Evolutionary conservation across 148 eudicot genomes (phyloP).

Genomic region (Fagopyrum esculentum): DNA sequence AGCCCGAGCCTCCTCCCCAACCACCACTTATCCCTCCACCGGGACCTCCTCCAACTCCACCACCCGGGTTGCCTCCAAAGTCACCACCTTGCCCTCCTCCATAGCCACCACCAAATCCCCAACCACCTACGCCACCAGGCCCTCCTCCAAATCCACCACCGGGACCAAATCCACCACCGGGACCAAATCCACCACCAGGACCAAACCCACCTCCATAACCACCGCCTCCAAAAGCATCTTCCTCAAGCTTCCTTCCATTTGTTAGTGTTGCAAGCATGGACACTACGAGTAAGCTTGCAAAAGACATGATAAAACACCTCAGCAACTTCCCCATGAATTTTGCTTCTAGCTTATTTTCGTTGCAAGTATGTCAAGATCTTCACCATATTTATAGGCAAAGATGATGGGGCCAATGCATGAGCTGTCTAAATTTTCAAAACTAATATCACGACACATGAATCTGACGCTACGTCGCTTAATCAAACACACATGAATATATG

Average conservation of each 20-base stretch:
- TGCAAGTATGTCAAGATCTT: not conserved
- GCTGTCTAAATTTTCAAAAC: not conserved
- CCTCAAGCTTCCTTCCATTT: not conserved
- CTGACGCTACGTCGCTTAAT: not conserved
- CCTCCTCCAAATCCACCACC: not conserved
- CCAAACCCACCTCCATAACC: not conserved
- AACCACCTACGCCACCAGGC: not conserved
- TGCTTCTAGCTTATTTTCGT: not conserved
- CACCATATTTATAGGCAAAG: slow-evolving; percentile 7
- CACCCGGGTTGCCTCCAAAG: not conserved
- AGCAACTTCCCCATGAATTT: slow-evolving; percentile 1
- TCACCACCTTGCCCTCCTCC: not conserved
- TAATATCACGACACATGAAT: not conserved
- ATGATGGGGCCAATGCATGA: not conserved
- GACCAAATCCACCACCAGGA: not conserved
- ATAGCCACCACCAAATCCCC: not conserved
- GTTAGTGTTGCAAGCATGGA: not conserved
- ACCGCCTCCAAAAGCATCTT: not conserved
- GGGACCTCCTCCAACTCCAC: not conserved
- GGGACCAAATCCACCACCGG: not conserved
- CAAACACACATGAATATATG: too few relatives aligned
- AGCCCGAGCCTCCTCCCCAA: not conserved
- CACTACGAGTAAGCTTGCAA: slow-evolving; percentile 9
- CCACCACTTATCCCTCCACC: not conserved
- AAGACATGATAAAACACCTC: not conserved